Base-by-base conservation (phyloP, 768 basidiomycete species). In the Suillus americanus region DNA sequence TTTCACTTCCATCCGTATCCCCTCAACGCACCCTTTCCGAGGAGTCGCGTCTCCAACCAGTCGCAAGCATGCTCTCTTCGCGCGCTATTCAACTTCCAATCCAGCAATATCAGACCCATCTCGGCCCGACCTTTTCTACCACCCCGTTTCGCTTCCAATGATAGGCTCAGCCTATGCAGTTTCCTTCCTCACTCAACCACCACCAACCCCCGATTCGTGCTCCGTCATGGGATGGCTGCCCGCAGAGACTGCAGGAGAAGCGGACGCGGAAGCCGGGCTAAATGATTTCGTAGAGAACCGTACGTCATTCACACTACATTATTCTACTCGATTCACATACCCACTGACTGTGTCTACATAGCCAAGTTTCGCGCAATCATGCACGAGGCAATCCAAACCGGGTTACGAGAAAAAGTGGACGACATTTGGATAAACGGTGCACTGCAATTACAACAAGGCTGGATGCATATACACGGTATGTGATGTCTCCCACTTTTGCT, bases 401-500 rank as follows among this genome's bases (percentile, higher is more conserved):
- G 82, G 23, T 78, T 93, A 6, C 70, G 68, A 23, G 84, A 90
- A 53, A 82, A 80, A 12, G 78, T 82, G 1, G 92, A 94, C 68
- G 87, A 90, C 2, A 78, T 90, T 3, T 87, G 88, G 79, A 81
- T 71, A 5, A 87, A 87, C 63, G 84, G 82, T 7, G 92, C 91
- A 12, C 73, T 83, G 37, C 90, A 91, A 70, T 75, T 87, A 3
- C 85, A 84, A 65, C 75, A 85, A 23, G 92, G 92, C n/a, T 94
- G 92, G 92, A 90, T 94, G 89, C 92, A 94, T 72, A 87, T 94
- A 54, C 85, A 92, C 51, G 85, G 83, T 83, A 51, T 60, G 79
- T 54, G 25, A 37, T 46, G 5, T 28, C 14, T 38, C 45, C 48
- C 20, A 30, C 28, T 14, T 45, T 30, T 16, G 18, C 9, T 25